Evolutionary conservation across 257 asterid species (phyloP).

Genomic region (Solanum sitiens): DNA sequence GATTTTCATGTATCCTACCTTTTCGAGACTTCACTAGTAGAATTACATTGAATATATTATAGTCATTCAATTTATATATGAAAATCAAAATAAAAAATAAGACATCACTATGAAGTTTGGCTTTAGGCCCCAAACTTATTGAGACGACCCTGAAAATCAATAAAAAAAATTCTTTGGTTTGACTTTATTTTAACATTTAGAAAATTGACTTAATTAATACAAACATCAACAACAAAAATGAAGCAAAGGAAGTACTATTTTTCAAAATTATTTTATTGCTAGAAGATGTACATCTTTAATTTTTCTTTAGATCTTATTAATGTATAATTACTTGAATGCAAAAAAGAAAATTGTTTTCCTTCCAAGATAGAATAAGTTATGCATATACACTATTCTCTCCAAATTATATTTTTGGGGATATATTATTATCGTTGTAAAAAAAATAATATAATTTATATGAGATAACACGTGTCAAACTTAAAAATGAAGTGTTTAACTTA

Average conservation of each 20-base stretch:
- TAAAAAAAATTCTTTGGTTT: background rate
- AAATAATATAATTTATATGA: background rate
- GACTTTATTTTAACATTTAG: too few relatives aligned
- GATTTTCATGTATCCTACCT: background rate
- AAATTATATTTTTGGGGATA: background rate
- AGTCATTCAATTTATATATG: too few relatives aligned
- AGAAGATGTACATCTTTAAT: background rate
- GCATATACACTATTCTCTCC: background rate
- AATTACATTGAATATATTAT: too few relatives aligned
- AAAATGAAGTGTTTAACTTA: background rate
- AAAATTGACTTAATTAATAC: too few relatives aligned
- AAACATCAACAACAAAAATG: background rate
- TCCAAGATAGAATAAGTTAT: background rate
- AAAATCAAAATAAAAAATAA: too few relatives aligned
- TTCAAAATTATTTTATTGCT: background rate
- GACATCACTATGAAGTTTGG: background rate
- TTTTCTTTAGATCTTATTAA: background rate
- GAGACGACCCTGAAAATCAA: background rate
- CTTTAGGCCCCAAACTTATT: background rate
- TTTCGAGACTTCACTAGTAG: background rate
- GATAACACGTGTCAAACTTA: background rate
- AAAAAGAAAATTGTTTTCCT: background rate
- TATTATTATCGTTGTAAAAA: background rate
- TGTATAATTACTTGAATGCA: background rate
- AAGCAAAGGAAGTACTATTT: background rate